Base-by-base conservation (phyloP, 140 eudicot species). In the Bidens hawaiensis region DNA sequence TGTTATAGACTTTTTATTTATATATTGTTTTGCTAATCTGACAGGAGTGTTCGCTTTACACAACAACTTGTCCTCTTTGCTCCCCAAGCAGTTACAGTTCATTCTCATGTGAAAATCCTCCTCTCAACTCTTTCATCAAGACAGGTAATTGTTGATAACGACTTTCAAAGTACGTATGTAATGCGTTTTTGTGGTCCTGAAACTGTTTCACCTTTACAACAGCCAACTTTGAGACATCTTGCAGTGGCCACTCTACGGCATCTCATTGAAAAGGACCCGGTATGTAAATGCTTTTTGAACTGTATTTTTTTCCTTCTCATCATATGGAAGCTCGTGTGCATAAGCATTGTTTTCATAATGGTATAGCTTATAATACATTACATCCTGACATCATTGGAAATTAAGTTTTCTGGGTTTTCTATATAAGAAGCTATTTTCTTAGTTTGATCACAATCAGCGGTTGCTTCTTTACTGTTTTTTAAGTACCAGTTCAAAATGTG, bases 61-160 rank as follows among this genome's bases (percentile, higher is more conserved):
- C 99, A 93, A 57, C 99, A 93, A 70, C 99, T 93, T 66, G 96
- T 88, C 68, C 85, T 93, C 68, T 93, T 93, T 88, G 99, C 99
- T 33, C 96, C 99, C n/a, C 96, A 85, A 75, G 99, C 99, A 60
- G 95, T 88, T 65, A 74, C 93, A 19, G 96, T 93, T 42, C 99
- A 93, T 82, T 76, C 83, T 52, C 96, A 93, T 82, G 85, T 93
- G 69, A 83, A 82, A 64, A 75, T 82, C 73, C 88, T 93, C 68
- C 95, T 93, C 53, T 93, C 87, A 56, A 93, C 96, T 82, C 83
- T 93, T 52, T 88, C 95, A 67, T 88, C 99, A 22, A 93, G 89
- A 93, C 99, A 93, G 94, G 99, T 93, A 75, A 12, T 36, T 38
- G 24, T n/a, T 43, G 15, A 27, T n/a, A 33, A 49, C 47, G 38